Conservation (phyloP, 129 eudicot species). For the Escallonia rubra region DNA sequence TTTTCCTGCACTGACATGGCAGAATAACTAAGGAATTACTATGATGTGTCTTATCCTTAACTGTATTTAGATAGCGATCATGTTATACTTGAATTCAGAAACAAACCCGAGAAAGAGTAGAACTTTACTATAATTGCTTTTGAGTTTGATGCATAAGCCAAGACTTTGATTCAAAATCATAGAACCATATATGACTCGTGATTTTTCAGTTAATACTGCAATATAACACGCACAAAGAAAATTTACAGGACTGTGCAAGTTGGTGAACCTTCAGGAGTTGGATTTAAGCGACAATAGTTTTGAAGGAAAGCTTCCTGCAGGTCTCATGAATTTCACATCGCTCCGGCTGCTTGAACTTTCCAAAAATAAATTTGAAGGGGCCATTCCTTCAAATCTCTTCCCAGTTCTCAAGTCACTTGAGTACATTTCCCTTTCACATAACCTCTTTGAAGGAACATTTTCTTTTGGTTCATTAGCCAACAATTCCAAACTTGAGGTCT, state of each 20-base stretch:
- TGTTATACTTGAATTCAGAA: too few relatives aligned
- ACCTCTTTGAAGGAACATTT: conserved; percentile 12
- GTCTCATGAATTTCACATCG: conserved; percentile 16
- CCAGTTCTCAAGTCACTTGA: conserved; percentile 1
- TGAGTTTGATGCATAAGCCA: too few relatives aligned
- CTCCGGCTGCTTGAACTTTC: conserved; percentile 3
- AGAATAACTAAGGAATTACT: too few relatives aligned
- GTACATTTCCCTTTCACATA: conserved; percentile 8
- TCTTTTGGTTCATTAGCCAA: neutral
- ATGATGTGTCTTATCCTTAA: too few relatives aligned
- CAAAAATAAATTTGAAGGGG: neutral
- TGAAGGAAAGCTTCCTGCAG: neutral
- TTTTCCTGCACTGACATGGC: too few relatives aligned
- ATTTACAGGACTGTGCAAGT: neutral
- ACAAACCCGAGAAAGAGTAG: too few relatives aligned
- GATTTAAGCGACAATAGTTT: neutral
- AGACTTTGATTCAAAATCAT: too few relatives aligned
- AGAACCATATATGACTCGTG: too few relatives aligned
- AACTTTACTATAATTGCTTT: too few relatives aligned
- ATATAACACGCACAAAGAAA: too few relatives aligned
- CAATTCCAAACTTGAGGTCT: conserved; percentile 9
- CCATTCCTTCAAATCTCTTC: neutral
- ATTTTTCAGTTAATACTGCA: too few relatives aligned
- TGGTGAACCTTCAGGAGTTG: conserved; percentile 5
- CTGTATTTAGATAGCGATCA: too few relatives aligned